Percentiles rank a stretch among this genome's conserved stretches.
Evolutionary conservation across 2,329 filamentous ascomycete genomes (phyloP).

Genomic region (Alternaria arbusti): DNA sequence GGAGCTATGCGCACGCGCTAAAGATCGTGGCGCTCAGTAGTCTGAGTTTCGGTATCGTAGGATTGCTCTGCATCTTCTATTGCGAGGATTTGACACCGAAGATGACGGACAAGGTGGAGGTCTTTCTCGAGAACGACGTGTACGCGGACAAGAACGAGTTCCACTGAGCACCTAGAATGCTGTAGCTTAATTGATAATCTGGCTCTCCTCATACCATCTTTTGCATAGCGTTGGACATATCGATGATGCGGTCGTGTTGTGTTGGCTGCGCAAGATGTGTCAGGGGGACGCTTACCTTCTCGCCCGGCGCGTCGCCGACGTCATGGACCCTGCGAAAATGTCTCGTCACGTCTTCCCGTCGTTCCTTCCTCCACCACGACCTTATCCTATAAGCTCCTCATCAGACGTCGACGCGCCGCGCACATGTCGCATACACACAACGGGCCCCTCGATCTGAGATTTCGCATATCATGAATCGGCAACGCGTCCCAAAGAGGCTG

Average conservation of each 20-base stretch:
- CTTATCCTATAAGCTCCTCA: background rate
- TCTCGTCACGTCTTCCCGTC: background rate
- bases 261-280: background rate
- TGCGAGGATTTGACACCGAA: slow-evolving; percentile 32
- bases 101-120: slow-evolving; percentile 37
- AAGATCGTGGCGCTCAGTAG: slow-evolving; percentile 29
- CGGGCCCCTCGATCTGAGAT: background rate
- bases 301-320: background rate
- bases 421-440: background rate
- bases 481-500: background rate
- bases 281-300: background rate
- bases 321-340: background rate
- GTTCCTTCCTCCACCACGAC: background rate
- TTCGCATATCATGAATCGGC: background rate
- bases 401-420: background rate
- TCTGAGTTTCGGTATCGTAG: slow-evolving; percentile 29
- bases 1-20: slow-evolving; percentile 31
- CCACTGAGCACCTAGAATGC: slow-evolving; percentile 9
- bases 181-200: background rate
- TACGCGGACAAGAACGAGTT: slow-evolving; percentile 35
- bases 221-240: background rate
- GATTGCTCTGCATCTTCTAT: slow-evolving; percentile 25
- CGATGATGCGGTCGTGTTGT: background rate
- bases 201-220: background rate
- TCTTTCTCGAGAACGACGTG: slow-evolving; percentile 36